These are phyloP conservation scores for Gaertneriomyces semiglobifer DNA, from an alignment of 192 early-diverging fungal species.

Conservation along the genomic window DNA sequence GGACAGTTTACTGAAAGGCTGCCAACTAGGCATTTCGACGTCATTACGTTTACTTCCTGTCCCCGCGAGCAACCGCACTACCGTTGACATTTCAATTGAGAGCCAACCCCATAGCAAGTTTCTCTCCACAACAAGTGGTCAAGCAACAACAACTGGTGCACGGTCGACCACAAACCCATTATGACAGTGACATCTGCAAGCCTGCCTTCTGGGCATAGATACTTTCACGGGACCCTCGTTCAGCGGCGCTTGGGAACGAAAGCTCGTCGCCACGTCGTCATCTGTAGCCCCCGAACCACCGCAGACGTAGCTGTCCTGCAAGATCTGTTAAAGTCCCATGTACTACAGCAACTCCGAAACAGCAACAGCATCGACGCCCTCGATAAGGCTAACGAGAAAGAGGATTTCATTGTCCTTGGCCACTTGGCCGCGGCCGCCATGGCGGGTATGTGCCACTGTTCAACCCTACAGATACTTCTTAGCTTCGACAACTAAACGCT, in stretches of 20 bases:
- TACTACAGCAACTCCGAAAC: background rate
- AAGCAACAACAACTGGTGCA: no score
- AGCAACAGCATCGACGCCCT: background rate
- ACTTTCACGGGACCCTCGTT: constrained; percentile 22
- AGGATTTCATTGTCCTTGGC: constrained; percentile 31
- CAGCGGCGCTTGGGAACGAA: constrained; percentile 15
- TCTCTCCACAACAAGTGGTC: no score
- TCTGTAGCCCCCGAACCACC: constrained; percentile 15
- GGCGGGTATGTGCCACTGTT: constrained; percentile 18
- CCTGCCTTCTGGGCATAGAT: constrained; percentile 21
- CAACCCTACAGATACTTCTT: background rate
- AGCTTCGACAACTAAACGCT: background rate
- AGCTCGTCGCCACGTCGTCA: constrained; percentile 25
- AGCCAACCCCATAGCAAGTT: no score
- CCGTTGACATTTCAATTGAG: no score
- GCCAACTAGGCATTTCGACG: no score
- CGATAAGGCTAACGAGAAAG: constrained; percentile 9
- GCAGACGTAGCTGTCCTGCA: constrained; percentile 10
- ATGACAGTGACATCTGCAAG: constrained; percentile 9
- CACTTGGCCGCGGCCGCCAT: constrained; percentile 32
- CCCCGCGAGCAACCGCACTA: no score
- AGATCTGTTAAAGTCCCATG: constrained; percentile 1
- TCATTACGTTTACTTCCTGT: no score
- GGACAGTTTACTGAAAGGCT: no score
- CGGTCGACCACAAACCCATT: no score